Evolutionary conservation across 2,329 filamentous ascomycete species (phyloP).

Genomic region (Colletotrichum liaoningense): DNA sequence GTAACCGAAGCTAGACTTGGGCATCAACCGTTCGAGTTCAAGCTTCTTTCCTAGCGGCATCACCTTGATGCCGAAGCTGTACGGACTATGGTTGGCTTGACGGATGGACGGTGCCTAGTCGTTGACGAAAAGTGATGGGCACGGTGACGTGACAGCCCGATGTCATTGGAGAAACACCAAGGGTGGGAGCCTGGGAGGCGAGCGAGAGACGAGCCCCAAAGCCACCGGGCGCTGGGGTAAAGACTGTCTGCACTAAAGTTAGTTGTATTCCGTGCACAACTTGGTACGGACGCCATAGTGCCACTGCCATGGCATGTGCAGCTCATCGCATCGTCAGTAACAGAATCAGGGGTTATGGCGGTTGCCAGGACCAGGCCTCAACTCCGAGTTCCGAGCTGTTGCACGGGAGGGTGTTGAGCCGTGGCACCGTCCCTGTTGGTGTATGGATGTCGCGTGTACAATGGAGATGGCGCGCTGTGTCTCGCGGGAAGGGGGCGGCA

Average conservation of each 20-base stretch:
- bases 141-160: constrained; percentile 23
- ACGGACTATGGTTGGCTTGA: background rate
- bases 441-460: constrained; percentile 2
- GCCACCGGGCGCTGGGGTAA: background rate
- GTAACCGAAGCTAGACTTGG: constrained; percentile 3
- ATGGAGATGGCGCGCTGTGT: background rate
- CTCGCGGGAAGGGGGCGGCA: background rate
- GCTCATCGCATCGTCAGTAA: background rate
- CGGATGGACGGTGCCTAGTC: constrained; percentile 4
- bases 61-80: constrained; percentile 1
- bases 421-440: constrained; percentile 18
- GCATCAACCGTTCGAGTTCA: constrained; percentile 14
- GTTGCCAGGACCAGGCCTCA: constrained; percentile 18
- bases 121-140: constrained; percentile 9
- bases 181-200: background rate
- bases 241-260: no score
- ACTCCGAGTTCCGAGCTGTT: constrained; percentile 23
- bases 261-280: background rate
- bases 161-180: constrained; percentile 23
- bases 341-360: background rate
- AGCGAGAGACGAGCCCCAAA: constrained; percentile 10
- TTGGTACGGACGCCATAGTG: no score
- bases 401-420: constrained; percentile 29
- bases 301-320: background rate
- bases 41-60: constrained; percentile 33